Evolutionary conservation across 2,329 filamentous ascomycete genomes (phyloP), one percentile per base, ranked within the genome.

Genomic region (Lasiodiplodia gonubiensis): DNA sequence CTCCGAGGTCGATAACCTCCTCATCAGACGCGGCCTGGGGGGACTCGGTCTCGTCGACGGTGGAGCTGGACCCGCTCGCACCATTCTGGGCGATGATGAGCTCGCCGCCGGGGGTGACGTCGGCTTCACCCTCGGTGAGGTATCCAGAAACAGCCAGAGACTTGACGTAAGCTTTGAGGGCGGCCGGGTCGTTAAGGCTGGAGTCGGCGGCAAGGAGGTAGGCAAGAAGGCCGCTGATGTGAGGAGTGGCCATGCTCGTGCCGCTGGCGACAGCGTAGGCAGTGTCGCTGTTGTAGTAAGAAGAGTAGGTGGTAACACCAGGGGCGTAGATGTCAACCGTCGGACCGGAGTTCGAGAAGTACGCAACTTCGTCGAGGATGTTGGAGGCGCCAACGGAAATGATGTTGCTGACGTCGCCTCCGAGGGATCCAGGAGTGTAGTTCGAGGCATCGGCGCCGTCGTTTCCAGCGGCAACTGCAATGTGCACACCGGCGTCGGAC

Each of bases 221-320:
- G 48, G 88, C 88, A n/a, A 86, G 86, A 10, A 91, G 82, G 64
- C 89, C 89, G 46, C 86, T 84, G 57, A 91, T 82, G 74, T 91
- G 88, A 7, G 89, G 89, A 23, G 85, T 85, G 49, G 89, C 88
- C 86, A 89, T 88, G 63, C 82, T 85, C 16, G 87, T 89, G 27
- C 87, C 87, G 18, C 81, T 83, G 71, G 87, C 82, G 55, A 74
- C 80, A 67, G 78, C 79, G 78, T 83, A 64, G n/a, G 48, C 64
- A 3, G 70, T 71, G 52, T 77, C 76, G 60, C 75, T 74, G 25
- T 80, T 69, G 48, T 68, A 67, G 70, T 72, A 87, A n/a, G 85
- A 79, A 69, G 80, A 84, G 2, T 78, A 75, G 25, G 80, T 75
- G 16, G 72, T 70, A 8, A 71, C 71, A 8, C 80, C 79, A 3